A percentile compares a stretch with the other conserved stretches of the same genome.
These are phyloP conservation scores for Globisporangium iwayamae DNA, from an alignment of 352 stramenopile species.

Conservation along the genomic window DNA sequence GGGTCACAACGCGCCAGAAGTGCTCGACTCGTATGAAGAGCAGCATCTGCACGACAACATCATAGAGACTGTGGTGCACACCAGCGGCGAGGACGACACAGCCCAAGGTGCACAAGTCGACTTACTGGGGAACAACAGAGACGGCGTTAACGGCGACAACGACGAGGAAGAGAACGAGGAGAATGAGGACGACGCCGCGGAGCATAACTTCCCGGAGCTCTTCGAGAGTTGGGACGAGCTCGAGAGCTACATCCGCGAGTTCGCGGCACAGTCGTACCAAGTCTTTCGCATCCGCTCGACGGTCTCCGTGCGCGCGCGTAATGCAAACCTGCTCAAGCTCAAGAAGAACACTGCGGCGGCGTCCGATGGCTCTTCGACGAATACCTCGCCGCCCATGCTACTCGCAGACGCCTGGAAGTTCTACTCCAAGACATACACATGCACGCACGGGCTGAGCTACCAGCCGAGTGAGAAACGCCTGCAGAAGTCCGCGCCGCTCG, in stretches of 20 bases:
- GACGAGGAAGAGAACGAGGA: background rate
- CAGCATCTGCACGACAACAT: background rate
- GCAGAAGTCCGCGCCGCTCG: background rate
- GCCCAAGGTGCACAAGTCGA: background rate
- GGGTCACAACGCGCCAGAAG: background rate
- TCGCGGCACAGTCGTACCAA: slow-evolving; percentile 6
- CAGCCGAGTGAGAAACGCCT: slow-evolving; percentile 1
- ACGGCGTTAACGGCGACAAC: background rate
- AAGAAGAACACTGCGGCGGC: background rate
- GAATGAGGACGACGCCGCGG: background rate
- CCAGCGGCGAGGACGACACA: background rate
- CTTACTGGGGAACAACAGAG: background rate
- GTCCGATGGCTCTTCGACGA: no score
- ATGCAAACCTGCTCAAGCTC: background rate
- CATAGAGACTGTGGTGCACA: background rate
- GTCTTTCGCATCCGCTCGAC: slow-evolving; percentile 5
- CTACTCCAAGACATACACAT: slow-evolving; percentile 4
- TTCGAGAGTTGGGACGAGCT: slow-evolving; percentile 3
- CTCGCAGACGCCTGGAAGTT: slow-evolving; percentile 2
- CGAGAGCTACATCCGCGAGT: slow-evolving; percentile 6
- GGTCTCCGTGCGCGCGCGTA: background rate
- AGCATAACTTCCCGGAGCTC: background rate
- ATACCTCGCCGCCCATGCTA: background rate
- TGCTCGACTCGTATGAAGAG: background rate
- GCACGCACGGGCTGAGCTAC: slow-evolving; percentile 4